phyloP scores from a whole-genome alignment of 768 basidiomycete genomes.

The Suillus paluster region DNA sequence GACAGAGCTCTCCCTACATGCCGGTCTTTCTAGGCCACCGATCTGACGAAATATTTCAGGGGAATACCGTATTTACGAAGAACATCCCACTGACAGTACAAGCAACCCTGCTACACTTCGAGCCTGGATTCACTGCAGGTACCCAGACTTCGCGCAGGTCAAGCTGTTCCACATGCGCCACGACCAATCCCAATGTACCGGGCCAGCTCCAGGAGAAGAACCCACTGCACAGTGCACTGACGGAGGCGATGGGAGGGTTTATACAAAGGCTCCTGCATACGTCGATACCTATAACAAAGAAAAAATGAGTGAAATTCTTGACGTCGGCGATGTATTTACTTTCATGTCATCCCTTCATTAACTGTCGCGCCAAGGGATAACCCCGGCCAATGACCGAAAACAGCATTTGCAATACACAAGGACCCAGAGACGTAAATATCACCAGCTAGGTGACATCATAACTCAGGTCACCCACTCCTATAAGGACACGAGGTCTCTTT shows the following conservation, averaged over 20 bases:
- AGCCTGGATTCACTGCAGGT: neutral
- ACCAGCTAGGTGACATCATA: constrained; percentile 33
- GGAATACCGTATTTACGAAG: constrained; percentile 33
- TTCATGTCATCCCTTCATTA: no score
- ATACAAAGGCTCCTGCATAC: constrained; percentile 14
- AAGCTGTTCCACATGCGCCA: constrained; percentile 11
- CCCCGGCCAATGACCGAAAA: no score
- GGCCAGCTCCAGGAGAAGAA: constrained; percentile 10
- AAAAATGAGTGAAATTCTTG: neutral
- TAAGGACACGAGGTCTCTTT: constrained; percentile 12
- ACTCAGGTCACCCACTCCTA: constrained; percentile 23
- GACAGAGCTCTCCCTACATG: constrained; percentile 21
- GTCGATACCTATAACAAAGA: constrained; percentile 2
- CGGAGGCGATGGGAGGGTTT: constrained; percentile 10
- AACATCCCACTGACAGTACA: constrained; percentile 18
- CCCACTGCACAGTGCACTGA: constrained; percentile 14
- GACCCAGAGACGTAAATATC: constrained; percentile 10
- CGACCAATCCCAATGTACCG: constrained; percentile 1
- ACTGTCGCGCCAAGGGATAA: no score
- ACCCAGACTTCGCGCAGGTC: neutral
- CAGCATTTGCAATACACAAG: no score
- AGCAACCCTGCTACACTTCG: constrained; percentile 18
- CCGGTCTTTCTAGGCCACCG: constrained; percentile 9
- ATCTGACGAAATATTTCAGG: constrained; percentile 16
- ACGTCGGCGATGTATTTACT: neutral